Evolutionary conservation across 179 eudicot genomes (phyloP), one percentile per base, ranked within the genome.

Genomic region (Silene vulgaris): DNA sequence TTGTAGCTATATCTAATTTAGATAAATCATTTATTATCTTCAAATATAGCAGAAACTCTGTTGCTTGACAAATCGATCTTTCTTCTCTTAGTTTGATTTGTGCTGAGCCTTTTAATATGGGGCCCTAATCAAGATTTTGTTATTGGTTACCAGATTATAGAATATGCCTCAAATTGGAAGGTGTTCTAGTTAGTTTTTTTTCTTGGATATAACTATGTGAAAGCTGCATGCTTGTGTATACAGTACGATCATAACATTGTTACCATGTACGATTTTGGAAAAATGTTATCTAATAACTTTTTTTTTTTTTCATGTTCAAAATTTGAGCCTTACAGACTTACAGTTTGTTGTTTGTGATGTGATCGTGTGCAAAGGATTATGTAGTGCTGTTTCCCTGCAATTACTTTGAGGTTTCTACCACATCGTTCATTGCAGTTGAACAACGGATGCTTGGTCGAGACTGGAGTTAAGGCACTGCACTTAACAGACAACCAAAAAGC

Each of bases 401-500:
- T 26, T 26, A 28, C 66, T 20, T 62, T 23, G 35, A 62, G 6
- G 66, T 21, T 20, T 62, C 32, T 26, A 26, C 30, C 14, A 62
- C 66, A 21, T 26, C 29, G n/a, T 21, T 21, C 35, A 21, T 62
- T 66, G 50, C 50, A 35, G 48, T 32, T 66, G 71, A 66, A 66
- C 20, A 17, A 35, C 8, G 50, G 50, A 66, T 32, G 71, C 71
- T 66, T 66, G 48, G n/a, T 43, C 16, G 69, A 65, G 26, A 59
- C 30, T 30, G 69, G 21, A 30, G 45, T 7, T 35, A 16, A 14
- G 19, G 48, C 13, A 14, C 12, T 6, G 40, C 8, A 4, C 35
- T 63, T 23, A 26, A 28, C 48, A 7, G 48, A 11, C 48, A 40
- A 40, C 48, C 48, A 40, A 52, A 52, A 52, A 52, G 59, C 59